phyloP scores from a whole-genome alignment of 1,139 yeast species.

The Lodderomyces beijingensis region DNA sequence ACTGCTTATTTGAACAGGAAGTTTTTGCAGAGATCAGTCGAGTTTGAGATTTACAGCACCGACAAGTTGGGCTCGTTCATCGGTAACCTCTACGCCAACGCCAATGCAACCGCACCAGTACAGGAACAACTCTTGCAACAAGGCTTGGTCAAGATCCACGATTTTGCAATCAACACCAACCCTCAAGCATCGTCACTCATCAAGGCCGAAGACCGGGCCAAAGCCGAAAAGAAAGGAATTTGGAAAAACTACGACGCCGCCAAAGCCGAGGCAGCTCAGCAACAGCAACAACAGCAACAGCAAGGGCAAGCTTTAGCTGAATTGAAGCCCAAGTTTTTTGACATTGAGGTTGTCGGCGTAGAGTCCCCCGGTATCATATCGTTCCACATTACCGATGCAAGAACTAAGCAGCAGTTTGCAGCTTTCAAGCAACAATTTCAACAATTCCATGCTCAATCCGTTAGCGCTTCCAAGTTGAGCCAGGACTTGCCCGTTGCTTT shows the following conservation, averaged over 20 bases:
- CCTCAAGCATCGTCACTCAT: constrained; percentile 49
- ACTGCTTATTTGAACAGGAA: constrained; percentile 51
- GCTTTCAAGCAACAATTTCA: constrained; percentile 45
- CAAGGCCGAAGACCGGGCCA: constrained; percentile 64
- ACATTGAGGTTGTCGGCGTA: constrained; percentile 58
- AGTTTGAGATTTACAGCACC: constrained; percentile 60
- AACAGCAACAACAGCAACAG: constrained; percentile 8
- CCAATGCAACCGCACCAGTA: constrained; percentile 49
- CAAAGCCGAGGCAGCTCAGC: constrained; percentile 18
- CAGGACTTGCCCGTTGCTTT: constrained; percentile 47
- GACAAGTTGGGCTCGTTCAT: constrained; percentile 82
- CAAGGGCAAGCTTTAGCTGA: constrained; percentile 7
- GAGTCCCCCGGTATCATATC: constrained; percentile 45
- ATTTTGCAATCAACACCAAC: constrained; percentile 57
- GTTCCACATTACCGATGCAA: constrained; percentile 44
- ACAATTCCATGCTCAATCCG: constrained; percentile 37
- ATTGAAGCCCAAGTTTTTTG: constrained; percentile 50
- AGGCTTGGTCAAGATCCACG: constrained; percentile 67
- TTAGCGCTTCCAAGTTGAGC: constrained; percentile 34
- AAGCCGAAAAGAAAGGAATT: constrained; percentile 50
- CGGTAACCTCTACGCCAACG: constrained; percentile 60
- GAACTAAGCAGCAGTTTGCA: constrained; percentile 30
- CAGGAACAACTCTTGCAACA: constrained; percentile 57
- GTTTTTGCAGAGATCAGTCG: constrained; percentile 69
- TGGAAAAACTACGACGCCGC: constrained; percentile 56